phyloP scores from a whole-genome alignment of 192 early-diverging fungal species.

The Entomortierella beljakovae region DNA sequence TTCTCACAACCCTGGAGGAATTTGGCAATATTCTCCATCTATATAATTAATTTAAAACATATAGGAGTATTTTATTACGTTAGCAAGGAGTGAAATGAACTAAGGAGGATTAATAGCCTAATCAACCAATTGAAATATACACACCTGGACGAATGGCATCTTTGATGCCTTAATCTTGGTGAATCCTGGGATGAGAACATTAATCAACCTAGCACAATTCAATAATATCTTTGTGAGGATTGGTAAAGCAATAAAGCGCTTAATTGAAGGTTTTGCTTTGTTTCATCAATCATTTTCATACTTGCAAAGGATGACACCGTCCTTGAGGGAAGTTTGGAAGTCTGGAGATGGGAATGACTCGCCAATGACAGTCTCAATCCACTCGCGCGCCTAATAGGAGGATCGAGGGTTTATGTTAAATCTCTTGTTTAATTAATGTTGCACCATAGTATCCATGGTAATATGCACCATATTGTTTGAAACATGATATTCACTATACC shows the following conservation, averaged over 20 bases:
- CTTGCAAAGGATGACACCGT: slow-evolving; percentile 83
- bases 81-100: not conserved
- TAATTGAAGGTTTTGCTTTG: not conserved
- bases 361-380: slow-evolving; percentile 73
- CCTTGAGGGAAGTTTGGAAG: slow-evolving; percentile 79
- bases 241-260: not conserved
- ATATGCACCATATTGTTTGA: not conserved
- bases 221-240: not conserved
- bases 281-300: slow-evolving; percentile 38
- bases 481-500: slow-evolving; percentile 1
- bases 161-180: slow-evolving; percentile 72
- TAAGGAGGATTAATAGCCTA: not conserved
- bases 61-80: not conserved
- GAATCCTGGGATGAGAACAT: slow-evolving; percentile 60
- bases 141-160: slow-evolving; percentile 80
- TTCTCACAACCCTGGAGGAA: slow-evolving; percentile 71
- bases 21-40: slow-evolving; percentile 89
- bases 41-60: not conserved
- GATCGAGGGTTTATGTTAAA: not conserved
- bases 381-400: slow-evolving; percentile 66
- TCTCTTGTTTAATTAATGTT: not conserved
- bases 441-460: not conserved
- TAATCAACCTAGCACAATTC: slow-evolving; percentile 61
- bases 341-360: slow-evolving; percentile 62
- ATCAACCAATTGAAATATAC: not conserved